These are phyloP conservation scores for Cyathus striatus DNA, from an alignment of 768 basidiomycete species.

Conservation along the genomic window DNA sequence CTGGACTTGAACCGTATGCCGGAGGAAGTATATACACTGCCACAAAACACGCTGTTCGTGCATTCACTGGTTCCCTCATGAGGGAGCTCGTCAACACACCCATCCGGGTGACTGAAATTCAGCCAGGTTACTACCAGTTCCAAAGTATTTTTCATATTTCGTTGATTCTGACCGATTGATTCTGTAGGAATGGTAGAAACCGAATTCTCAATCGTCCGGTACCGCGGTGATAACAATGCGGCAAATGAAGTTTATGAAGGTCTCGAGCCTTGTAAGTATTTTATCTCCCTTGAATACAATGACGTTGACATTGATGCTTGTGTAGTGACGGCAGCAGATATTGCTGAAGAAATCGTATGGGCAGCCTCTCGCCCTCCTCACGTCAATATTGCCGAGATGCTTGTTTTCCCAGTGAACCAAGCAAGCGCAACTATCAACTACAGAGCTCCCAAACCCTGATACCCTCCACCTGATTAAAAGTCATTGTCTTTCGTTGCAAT, in stretches of 20 bases:
- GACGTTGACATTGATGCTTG: slow-evolving; percentile 5
- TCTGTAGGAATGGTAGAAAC: slow-evolving; percentile 38
- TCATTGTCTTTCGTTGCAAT: no score
- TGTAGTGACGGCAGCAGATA: slow-evolving; percentile 76
- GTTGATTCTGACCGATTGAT: slow-evolving; percentile 1
- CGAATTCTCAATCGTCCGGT: slow-evolving; percentile 90
- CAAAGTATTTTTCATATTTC: slow-evolving; percentile 8
- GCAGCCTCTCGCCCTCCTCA: slow-evolving; percentile 87
- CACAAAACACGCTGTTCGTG: slow-evolving; percentile 81
- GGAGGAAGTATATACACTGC: slow-evolving; percentile 94
- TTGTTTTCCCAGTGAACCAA: slow-evolving; percentile 77
- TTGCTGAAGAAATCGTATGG: slow-evolving; percentile 99
- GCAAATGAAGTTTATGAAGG: slow-evolving; percentile 93
- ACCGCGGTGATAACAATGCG: slow-evolving; percentile 73
- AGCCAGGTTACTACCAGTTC: slow-evolving; percentile 70
- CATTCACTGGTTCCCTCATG: slow-evolving; percentile 79
- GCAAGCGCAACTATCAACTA: slow-evolving; percentile 63
- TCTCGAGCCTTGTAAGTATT: slow-evolving; percentile 71
- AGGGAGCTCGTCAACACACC: slow-evolving; percentile 89
- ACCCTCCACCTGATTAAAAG: no score
- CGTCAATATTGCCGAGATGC: slow-evolving; percentile 84
- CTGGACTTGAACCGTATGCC: slow-evolving; percentile 81
- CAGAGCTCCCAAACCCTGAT: slow-evolving; percentile 28
- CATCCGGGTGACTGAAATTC: slow-evolving; percentile 92
- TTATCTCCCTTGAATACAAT: neutral